Percentiles rank a stretch among this genome's conserved stretches.
Evolutionary conservation across 176 grass and related monocot genomes (phyloP).

Genomic region (Alloteropsis semialata): DNA sequence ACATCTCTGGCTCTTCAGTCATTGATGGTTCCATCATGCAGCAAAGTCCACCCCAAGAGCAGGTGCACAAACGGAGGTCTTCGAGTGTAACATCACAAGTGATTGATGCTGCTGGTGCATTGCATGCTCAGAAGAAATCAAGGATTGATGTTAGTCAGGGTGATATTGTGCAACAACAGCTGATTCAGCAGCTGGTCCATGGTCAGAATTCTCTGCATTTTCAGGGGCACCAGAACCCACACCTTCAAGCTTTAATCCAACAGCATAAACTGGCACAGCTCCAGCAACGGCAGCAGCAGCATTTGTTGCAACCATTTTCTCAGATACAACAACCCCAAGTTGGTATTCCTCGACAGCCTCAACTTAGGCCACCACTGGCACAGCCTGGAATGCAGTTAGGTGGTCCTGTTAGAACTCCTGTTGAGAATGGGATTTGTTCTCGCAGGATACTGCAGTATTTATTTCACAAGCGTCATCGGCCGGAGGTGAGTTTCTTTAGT

Average conservation of each 20-base stretch:
- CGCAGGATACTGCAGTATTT: conserved; percentile 91
- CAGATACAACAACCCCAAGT: conserved; percentile 65
- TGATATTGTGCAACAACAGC: conserved; percentile 66
- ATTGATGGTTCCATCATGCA: conserved; percentile 91
- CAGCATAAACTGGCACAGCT: conserved; percentile 72
- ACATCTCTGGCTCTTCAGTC: conserved; percentile 89
- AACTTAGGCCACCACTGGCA: conserved; percentile 59
- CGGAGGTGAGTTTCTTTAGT: conserved; percentile 53
- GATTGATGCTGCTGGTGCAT: conserved; percentile 25
- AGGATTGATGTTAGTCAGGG: conserved; percentile 66
- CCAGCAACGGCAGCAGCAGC: conserved; percentile 73
- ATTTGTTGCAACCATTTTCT: conserved; percentile 64
- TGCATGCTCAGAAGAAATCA: conserved; percentile 79
- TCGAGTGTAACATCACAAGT: conserved; percentile 91
- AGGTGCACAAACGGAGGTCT: conserved; percentile 64
- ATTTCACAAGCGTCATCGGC: conserved; percentile 81
- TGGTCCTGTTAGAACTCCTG: conserved; percentile 55
- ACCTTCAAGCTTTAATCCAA: conserved; percentile 75
- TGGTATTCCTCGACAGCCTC: conserved; percentile 53
- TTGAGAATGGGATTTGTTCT: conserved; percentile 77
- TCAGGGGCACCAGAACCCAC: conserved; percentile 66
- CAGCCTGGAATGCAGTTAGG: conserved; percentile 50
- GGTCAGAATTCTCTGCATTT: conserved; percentile 53
- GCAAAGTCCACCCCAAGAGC: conserved; percentile 72
- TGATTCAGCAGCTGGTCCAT: conserved; percentile 74